Percentiles rank a stretch among this genome's conserved stretches.
Conservation (phyloP, 495 filamentous ascomycete genomes). For the Penicillium goetzii region DNA sequence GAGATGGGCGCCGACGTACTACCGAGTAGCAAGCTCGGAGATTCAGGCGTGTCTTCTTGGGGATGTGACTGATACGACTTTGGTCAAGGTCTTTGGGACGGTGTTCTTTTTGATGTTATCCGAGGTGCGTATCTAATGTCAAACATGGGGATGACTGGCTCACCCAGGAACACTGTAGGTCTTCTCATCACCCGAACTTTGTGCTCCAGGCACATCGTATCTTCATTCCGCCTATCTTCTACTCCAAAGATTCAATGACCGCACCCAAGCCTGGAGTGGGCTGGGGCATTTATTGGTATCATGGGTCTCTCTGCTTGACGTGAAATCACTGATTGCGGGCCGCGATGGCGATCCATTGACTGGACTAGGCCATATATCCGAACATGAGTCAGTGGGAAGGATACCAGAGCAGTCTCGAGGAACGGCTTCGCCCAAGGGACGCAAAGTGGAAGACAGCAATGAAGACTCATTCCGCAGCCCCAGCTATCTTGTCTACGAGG, state of each 20-base stretch:
- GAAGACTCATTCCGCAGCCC: slow-evolving; percentile 35
- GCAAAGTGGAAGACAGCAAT: slow-evolving; percentile 19
- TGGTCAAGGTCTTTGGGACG: slow-evolving; percentile 37
- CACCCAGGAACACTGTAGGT: slow-evolving; percentile 22
- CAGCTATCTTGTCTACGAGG: slow-evolving; percentile 39
- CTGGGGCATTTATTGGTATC: slow-evolving; percentile 37
- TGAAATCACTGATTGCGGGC: slow-evolving; percentile 47
- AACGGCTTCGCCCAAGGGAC: slow-evolving; percentile 5
- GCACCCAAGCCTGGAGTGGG: slow-evolving; percentile 37
- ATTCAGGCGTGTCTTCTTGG: slow-evolving; percentile 39
- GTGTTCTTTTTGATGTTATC: slow-evolving; percentile 47
- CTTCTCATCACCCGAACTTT: slow-evolving; percentile 34
- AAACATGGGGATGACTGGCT: not conserved
- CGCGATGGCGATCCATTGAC: slow-evolving; percentile 45
- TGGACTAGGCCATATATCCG: slow-evolving; percentile 36
- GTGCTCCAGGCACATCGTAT: slow-evolving; percentile 37
- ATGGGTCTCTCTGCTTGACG: slow-evolving; percentile 45
- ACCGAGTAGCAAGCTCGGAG: slow-evolving; percentile 39
- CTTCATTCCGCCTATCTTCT: slow-evolving; percentile 43
- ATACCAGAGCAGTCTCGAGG: not conserved
- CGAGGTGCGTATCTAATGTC: slow-evolving; percentile 33
- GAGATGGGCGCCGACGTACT: slow-evolving; percentile 39
- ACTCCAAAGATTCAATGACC: slow-evolving; percentile 39
- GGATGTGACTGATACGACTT: slow-evolving; percentile 30
- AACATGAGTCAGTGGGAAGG: slow-evolving; percentile 3